Base-by-base conservation (phyloP, 2,329 filamentous ascomycete species). In the Colletotrichum noveboracense region DNA sequence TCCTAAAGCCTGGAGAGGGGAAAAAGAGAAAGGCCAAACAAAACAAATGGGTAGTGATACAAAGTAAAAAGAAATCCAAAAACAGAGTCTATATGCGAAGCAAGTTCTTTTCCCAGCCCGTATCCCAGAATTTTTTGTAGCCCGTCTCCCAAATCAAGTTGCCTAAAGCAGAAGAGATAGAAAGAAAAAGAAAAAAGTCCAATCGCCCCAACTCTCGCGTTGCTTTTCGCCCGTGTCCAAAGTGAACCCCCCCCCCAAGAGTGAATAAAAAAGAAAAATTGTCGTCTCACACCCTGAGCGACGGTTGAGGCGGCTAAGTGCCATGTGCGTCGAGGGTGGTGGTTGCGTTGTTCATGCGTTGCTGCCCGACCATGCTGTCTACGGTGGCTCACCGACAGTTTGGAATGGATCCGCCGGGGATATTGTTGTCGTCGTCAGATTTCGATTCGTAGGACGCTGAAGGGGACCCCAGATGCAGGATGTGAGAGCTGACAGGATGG, bases 41-140 rank as follows among this genome's bases (percentile, higher is more conserved):
- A 70, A 55, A 69, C 64, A 66, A 28, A 60, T 24, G 32, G 56
- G 74, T 67, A 60, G 62, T 68, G 66, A 24, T 61, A 61, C 71
- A 56, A 66, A 58, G 34, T n/a, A 76, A 70, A 70, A 72, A 38
- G 18, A 71, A 76, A 60, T 12, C 48, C 34, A 32, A 38, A 43
- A 75, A 67, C 62, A 56, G 21, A 73, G 75, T 77, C 75, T 78
- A 76, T 77, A 78, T 78, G 71, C 71, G 71, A 77, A 77, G n/a
- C 56, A 60, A 72, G 61, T 77, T 77, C 75, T 77, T 78, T 78
- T 73, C 70, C 76, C 74, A 77, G 55, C 65, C 76, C 76, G 34
- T 36, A 56, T 68, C 71, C 76, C 68, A 65, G 32, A 24, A 43
- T 77, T 78, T 77, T 78, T 70, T 78, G 71, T 78, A 78, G 26